Evolutionary conservation across 2,329 filamentous ascomycete species (phyloP).

Genomic region (Lachnellula arida): DNA sequence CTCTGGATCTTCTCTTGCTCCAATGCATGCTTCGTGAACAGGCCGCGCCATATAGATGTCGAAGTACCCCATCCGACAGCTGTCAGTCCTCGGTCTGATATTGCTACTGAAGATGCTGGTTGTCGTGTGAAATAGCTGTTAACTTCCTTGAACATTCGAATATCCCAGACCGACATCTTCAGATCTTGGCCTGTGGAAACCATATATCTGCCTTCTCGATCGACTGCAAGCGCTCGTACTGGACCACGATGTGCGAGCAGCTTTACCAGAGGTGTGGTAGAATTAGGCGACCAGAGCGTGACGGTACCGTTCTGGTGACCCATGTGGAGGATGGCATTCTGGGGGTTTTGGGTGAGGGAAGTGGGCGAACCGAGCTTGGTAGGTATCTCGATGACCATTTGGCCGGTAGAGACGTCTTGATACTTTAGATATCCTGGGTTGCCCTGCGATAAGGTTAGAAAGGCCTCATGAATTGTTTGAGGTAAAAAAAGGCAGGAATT

Average conservation of each 20-base stretch:
- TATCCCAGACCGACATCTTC: conserved; percentile 93
- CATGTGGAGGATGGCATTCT: conserved; percentile 86
- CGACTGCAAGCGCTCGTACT: conserved; percentile 77
- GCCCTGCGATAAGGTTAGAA: conserved; percentile 45
- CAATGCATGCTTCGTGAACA: conserved; percentile 69
- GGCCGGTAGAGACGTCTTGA: conserved; percentile 90
- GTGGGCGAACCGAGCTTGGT: conserved; percentile 82
- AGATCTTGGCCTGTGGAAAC: conserved; percentile 85
- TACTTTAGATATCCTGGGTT: conserved; percentile 85
- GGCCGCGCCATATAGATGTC: conserved; percentile 83
- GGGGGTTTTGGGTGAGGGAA: conserved; percentile 80
- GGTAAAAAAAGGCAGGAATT: too few relatives aligned
- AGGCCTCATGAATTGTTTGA: background rate
- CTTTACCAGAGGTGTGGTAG: conserved; percentile 80
- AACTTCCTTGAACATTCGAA: conserved; percentile 89
- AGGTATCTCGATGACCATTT: conserved; percentile 78
- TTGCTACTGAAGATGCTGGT: conserved; percentile 77
- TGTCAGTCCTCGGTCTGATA: conserved; percentile 83
- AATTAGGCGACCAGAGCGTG: conserved; percentile 93
- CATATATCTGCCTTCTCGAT: conserved; percentile 92
- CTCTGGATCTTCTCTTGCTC: conserved; percentile 77
- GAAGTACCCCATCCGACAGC: conserved; percentile 90
- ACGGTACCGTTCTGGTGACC: conserved; percentile 95
- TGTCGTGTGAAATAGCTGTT: conserved; percentile 81
- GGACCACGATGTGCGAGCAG: conserved; percentile 85